These are phyloP conservation scores for Aquilaria sinensis DNA, from an alignment of 345 rosid genomes.

Conservation along the genomic window DNA sequence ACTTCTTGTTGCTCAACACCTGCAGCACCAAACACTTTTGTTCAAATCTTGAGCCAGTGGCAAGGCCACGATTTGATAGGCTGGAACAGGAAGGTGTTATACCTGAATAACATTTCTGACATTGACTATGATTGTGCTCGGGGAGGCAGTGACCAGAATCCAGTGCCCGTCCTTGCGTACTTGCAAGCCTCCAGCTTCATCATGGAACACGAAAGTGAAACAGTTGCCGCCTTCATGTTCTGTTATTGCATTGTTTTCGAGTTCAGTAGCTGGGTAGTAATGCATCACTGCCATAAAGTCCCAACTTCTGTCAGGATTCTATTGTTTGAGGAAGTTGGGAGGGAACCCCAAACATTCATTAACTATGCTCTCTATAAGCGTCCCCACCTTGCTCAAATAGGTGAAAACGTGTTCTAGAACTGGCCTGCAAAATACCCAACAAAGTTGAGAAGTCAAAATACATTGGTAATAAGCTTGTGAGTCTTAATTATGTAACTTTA, in stretches of 20 bases:
- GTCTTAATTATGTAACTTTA: too few relatives aligned
- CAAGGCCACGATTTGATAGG: too few relatives aligned
- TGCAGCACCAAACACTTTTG: slow-evolving; percentile 6
- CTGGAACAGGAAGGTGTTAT: background rate
- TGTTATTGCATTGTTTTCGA: slow-evolving; percentile 33
- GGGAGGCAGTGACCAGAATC: slow-evolving; percentile 32
- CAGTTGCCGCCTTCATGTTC: slow-evolving; percentile 46
- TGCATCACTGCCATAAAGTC: slow-evolving; percentile 35
- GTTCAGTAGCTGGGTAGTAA: slow-evolving; percentile 36
- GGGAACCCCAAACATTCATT: slow-evolving; percentile 46
- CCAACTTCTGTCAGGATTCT: slow-evolving; percentile 47
- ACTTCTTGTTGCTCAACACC: slow-evolving; percentile 52
- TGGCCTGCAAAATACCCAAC: slow-evolving; percentile 17
- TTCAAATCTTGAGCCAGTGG: background rate
- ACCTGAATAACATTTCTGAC: slow-evolving; percentile 49
- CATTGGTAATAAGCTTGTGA: too few relatives aligned
- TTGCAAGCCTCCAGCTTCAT: slow-evolving; percentile 41
- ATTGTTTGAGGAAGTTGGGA: slow-evolving; percentile 31
- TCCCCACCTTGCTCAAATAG: slow-evolving; percentile 20
- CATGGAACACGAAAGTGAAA: slow-evolving; percentile 46
- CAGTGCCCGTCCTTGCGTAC: slow-evolving; percentile 35
- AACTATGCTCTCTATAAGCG: slow-evolving; percentile 30
- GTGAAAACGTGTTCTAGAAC: slow-evolving; percentile 33
- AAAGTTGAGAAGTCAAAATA: background rate
- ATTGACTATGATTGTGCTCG: slow-evolving; percentile 31